Conservation (phyloP, 2,329 filamentous ascomycete genomes). For the Nothophaeocryptopus gaeumannii region DNA sequence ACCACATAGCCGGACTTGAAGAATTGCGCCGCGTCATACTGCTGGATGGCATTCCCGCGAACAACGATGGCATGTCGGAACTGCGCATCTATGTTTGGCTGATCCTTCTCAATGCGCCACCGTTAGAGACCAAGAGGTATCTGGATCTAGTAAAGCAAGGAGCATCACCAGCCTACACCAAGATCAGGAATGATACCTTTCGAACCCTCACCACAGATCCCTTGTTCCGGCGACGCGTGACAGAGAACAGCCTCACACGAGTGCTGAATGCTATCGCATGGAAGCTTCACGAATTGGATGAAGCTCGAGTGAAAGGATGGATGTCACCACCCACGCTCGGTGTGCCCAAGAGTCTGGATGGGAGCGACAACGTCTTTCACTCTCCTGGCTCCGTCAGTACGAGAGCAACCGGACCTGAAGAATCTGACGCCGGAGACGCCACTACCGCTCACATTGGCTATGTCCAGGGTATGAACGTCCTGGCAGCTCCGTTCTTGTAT, state of each 20-base stretch:
- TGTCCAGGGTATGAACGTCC: slow-evolving; percentile 98
- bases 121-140: slow-evolving; percentile 83
- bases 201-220: slow-evolving; percentile 94
- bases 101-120: slow-evolving; percentile 81
- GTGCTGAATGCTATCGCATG: slow-evolving; percentile 93
- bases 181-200: slow-evolving; percentile 98
- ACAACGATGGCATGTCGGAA: slow-evolving; percentile 83
- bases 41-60: slow-evolving; percentile 71
- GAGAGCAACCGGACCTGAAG: slow-evolving; percentile 53
- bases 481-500: slow-evolving; percentile 93
- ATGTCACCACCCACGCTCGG: slow-evolving; percentile 48
- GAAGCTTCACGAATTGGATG: slow-evolving; percentile 78
- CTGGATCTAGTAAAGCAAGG: slow-evolving; percentile 87
- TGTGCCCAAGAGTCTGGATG: slow-evolving; percentile 50
- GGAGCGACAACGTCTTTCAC: slow-evolving; percentile 44
- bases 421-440: slow-evolving; percentile 56
- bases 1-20: slow-evolving; percentile 65
- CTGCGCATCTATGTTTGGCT: slow-evolving; percentile 95
- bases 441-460: slow-evolving; percentile 72
- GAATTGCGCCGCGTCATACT: slow-evolving; percentile 71
- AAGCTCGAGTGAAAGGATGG: slow-evolving; percentile 56
- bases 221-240: slow-evolving; percentile 92
- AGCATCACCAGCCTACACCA: slow-evolving; percentile 89
- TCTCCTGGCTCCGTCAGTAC: slow-evolving; percentile 34
- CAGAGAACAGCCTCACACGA: slow-evolving; percentile 89